These are phyloP conservation scores for Salix viminalis DNA, from an alignment of 345 rosid genomes.

Conservation along the genomic window DNA sequence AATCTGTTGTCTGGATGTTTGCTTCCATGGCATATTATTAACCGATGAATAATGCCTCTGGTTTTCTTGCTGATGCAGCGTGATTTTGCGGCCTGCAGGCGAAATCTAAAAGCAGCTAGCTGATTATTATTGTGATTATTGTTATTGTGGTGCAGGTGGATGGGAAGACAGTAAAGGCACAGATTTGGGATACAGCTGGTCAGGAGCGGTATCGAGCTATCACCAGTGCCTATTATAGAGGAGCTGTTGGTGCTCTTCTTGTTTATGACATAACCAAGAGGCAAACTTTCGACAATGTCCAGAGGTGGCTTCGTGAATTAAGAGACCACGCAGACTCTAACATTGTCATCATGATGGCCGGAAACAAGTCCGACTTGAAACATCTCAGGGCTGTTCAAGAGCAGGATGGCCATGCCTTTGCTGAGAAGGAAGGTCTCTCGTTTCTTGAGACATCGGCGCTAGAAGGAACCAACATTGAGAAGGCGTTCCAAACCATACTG, in stretches of 20 bases:
- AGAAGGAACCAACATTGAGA: not conserved
- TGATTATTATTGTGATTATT: not conserved
- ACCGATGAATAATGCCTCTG: not conserved
- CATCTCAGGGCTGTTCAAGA: not conserved
- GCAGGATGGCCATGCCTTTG: not conserved
- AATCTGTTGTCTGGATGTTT: not conserved
- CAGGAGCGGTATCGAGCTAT: not conserved
- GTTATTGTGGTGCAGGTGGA: not conserved
- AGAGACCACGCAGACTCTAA: not conserved
- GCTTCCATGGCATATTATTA: not conserved
- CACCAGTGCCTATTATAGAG: not conserved
- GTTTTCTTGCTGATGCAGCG: too few species aligned
- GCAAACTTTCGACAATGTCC: not conserved
- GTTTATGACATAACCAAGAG: not conserved
- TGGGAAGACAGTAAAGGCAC: not conserved
- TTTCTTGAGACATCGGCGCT: not conserved
- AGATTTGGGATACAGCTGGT: not conserved
- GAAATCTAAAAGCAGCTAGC: not conserved
- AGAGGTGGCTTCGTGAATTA: not conserved
- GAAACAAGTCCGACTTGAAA: not conserved
- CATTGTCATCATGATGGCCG: not conserved
- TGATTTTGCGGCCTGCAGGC: too few species aligned
- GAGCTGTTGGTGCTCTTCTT: not conserved
- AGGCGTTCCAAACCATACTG: not conserved
- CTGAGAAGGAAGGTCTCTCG: not conserved